Evolutionary conservation across 2,329 filamentous ascomycete species (phyloP), one percentile per base, ranked within the genome.

Genomic region (Talaromyces albobiverticillius): DNA sequence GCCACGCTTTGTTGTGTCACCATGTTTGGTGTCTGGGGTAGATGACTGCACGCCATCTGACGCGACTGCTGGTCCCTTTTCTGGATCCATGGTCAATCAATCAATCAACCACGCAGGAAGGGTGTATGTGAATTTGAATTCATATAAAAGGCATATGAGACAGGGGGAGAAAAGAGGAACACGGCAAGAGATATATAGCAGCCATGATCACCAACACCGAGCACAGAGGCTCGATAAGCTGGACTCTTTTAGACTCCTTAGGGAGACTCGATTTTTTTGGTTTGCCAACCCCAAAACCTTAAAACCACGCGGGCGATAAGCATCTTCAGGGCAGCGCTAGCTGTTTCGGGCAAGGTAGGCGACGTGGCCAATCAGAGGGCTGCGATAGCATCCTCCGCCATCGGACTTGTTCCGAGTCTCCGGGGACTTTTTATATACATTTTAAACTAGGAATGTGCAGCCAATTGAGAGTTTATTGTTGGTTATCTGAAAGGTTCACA

Each of bases 151-250:
- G 13, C 32, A 23, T 29, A 10, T 29, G 6, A 3, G 9, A 34
- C 18, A 34, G n/a, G 14, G 36, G 38, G 5, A 14, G 16, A 31
- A 11, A 10, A 13, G 18, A 13, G 29, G 22, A 38, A 38, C 16
- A 14, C n/a, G 34, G 34, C 34, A 38, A 38, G 6, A 25, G 38
- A 43, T 43, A 43, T 51, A 51, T 32, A 34, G 14, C 16, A 23
- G 31, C 10, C 43, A 46, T 46, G 16, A n/a, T 34, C n/a, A 32
- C 5, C 18, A 13, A 11, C 14, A 8, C 16, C 20, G 10, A 46
- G 26, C 43, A n/a, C 29, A n/a, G 38, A 23, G 31, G 38, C 38
- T 41, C 10, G 48, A 51, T 51, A 51, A 51, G 38, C 38, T 4
- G 10, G n/a, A 13, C n/a, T n/a, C n/a, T n/a, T n/a, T n/a, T n/a